Base-by-base conservation (phyloP, 176 grass and related monocot genomes). In the Zizania latifolia region DNA sequence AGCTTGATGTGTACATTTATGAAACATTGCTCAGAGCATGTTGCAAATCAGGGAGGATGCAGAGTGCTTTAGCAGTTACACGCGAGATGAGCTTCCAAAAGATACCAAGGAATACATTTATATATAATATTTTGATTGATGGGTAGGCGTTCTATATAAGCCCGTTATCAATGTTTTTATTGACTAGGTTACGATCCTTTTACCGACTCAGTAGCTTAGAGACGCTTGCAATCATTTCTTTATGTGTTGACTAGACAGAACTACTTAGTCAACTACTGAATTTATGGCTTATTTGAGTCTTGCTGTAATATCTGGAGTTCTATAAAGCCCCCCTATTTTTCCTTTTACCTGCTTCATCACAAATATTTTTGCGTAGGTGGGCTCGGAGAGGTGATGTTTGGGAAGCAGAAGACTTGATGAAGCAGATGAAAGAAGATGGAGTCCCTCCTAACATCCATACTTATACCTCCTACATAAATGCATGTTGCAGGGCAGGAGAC, bases 21-120 rank as follows among this genome's bases (percentile, higher is more conserved):
- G 94, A 98, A 86, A 88, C 86, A 65, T 74, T 94, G 70, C 72
- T 98, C 15, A 98, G 88, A 70, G 91, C 94, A 10, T 98, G 94
- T 58, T 98, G 94, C 67, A 98, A 98, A 73, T 93, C 91, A n/a
- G 94, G 94, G 76, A 80, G 94, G 48, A 98, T 94, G 95, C 95
- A 94, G 74, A 98, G 95, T 70, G 91, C 95, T 62, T 84, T 94
- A 30, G 86, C 91, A 32, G 91, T 98, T 53, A 94, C 91, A 45
- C 82, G 91, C 7, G 91, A 98, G 78, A 98, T 98, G 95, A 89
- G 84, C 40, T 73, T 85, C 70, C 89, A 83, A 57, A 91, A 87
- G 54, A 94, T 98, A 83, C 71, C 86, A 27, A 83, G 89, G 63
- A 98, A 98, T 80, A 92, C 95, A 23, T 98, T 92, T 69, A 83